phyloP scores from a whole-genome alignment of 225 moss, liverwort and hornwort species.

The Antitrichia curtipendula region DNA sequence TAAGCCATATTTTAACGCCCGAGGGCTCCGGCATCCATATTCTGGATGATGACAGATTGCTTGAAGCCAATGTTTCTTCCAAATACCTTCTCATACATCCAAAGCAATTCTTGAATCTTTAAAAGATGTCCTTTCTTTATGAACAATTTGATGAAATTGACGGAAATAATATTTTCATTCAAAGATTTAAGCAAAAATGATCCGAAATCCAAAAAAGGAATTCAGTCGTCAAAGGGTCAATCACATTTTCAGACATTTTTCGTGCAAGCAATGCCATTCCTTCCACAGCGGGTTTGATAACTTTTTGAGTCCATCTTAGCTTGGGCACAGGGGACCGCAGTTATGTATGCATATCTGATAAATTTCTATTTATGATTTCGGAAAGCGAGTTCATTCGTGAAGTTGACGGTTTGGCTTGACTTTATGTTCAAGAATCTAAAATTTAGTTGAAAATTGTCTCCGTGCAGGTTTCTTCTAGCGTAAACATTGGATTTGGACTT shows the following conservation, averaged over 20 bases:
- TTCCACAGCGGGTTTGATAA: background rate
- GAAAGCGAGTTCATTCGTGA: background rate
- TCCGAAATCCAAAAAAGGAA: no score
- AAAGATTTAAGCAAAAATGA: background rate
- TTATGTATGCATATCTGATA: background rate
- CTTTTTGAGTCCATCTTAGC: background rate
- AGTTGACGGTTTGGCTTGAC: background rate
- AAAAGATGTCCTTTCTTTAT: background rate
- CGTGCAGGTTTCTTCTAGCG: constrained; percentile 19
- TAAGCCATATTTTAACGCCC: background rate
- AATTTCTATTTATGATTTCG: background rate
- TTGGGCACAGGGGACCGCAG: background rate
- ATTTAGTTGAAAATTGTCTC: background rate
- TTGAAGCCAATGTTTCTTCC: background rate
- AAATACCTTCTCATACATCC: background rate
- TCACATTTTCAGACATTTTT: background rate
- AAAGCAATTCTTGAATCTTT: background rate
- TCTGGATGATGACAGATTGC: background rate
- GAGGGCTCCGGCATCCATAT: background rate
- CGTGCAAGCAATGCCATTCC: background rate
- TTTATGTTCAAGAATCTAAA: background rate
- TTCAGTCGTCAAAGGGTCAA: background rate
- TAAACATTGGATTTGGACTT: constrained; percentile 4
- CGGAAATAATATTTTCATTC: background rate
- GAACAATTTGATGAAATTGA: background rate